Evolutionary conservation across 148 eudicot genomes (phyloP).

Genomic region (Cornus kousa): DNA sequence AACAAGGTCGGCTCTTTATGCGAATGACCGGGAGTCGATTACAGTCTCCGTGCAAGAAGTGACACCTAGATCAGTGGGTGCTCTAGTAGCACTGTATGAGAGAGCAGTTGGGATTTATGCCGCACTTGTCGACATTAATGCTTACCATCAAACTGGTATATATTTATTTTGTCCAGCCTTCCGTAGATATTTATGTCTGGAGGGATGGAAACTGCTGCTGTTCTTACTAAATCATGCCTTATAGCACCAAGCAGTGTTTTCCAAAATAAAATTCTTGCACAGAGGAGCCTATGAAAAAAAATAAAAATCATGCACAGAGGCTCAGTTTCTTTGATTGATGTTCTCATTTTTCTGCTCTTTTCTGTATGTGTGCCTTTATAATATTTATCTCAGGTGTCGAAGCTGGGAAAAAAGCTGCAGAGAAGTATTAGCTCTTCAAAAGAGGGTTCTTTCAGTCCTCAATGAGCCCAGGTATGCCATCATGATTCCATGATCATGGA

Average conservation of each 20-base stretch:
- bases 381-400: conserved; percentile 60
- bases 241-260: not conserved
- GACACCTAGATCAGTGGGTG: conserved; percentile 95
- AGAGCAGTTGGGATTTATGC: conserved; percentile 99
- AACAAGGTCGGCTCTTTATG: conserved; percentile 93
- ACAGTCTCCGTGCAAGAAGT: conserved; percentile 96
- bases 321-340: not conserved
- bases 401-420: conserved; percentile 93
- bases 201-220: too few relatives aligned
- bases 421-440: conserved; percentile 48
- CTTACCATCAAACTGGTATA: conserved; percentile 98
- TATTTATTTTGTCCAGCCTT: conserved; percentile 1
- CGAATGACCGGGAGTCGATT: conserved; percentile 88
- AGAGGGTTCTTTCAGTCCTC: too few relatives aligned
- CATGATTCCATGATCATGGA: not conserved
- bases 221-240: too few relatives aligned
- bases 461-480: too few relatives aligned
- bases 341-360: too few relatives aligned
- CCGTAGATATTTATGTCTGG: too few relatives aligned
- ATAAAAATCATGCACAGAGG: not conserved
- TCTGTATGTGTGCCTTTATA: not conserved
- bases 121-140: conserved; percentile 83
- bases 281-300: too few relatives aligned
- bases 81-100: conserved; percentile 87
- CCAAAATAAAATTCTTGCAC: not conserved